phyloP scores from a whole-genome alignment of 2,329 filamentous ascomycete species.

The Neophaeococcomyces mojaviensis region DNA sequence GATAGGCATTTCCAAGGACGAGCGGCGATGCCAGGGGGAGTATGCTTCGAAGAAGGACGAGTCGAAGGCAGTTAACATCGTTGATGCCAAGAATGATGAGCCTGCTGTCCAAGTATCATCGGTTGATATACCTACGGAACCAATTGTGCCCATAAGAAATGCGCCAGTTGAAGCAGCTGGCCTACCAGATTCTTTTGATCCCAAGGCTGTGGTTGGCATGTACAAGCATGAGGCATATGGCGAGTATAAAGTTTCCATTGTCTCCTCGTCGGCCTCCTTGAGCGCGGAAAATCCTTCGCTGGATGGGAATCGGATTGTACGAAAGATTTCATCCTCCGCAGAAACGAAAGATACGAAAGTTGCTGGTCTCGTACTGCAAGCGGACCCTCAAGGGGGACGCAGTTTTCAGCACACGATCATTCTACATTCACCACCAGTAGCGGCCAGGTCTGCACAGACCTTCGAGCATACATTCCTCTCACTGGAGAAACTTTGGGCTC shows the following conservation, averaged over 20 bases:
- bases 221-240: neutral
- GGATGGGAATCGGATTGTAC: neutral
- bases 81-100: neutral
- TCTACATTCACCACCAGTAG: slow-evolving; percentile 1
- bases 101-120: neutral
- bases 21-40: neutral
- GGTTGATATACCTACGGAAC: neutral
- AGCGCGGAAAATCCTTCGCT: neutral
- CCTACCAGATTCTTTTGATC: neutral
- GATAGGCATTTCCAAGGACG: neutral
- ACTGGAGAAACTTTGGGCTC: neutral
- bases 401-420: neutral
- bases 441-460: neutral
- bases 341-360: neutral
- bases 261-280: neutral
- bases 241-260: neutral
- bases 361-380: neutral
- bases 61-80: no score
- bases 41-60: neutral
- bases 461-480: neutral
- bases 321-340: neutral
- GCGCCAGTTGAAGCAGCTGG: neutral
- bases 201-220: neutral
- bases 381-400: neutral
- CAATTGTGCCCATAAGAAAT: neutral